Evolutionary conservation across 1,284 basidiomycete species (phyloP), one percentile per base, ranked within the genome.

Genomic region (Rhodotorula sp.): DNA sequence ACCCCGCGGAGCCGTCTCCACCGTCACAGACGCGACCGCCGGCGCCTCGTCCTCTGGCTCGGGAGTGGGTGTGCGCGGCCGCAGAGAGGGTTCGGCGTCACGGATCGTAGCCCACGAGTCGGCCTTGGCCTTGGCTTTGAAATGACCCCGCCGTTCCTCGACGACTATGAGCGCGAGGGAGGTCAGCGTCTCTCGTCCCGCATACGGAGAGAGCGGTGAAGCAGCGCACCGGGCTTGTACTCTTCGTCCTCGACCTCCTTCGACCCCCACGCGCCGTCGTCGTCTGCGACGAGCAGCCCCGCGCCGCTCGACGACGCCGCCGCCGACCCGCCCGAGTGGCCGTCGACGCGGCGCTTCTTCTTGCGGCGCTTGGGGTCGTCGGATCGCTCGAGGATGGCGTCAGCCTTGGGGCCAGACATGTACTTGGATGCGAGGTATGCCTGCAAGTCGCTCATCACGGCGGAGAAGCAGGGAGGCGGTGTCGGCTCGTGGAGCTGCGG

Each of bases 401-500:
- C 96, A 7, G 95, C 94, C 81, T 97, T 99, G 0, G 92, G 89
- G 0, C 96, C 96, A 12, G 94, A 91, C 92, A 98, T 97, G 83
- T 99, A 99, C 65, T 84, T 84, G 44, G 82, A 76, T 2, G 85
- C 85, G 19, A 86, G 79, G 77, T 85, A 86, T 15, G 84, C 81
- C 78, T 85, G 83, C 44, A 86, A 80, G 71, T 83, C 81, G 50
- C 79, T 75, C 82, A 83, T 72, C 17, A 36, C 48, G 44, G 29
- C 37, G n/a, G 10, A 8, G 29, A 34, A 22, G 61, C 32, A n/a
- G 39, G 0, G n/a, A 10, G 56, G n/a, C n/a, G 27, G 29, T 59
- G 48, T 2, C 1, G 41, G 9, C 1, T 5, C 17, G 59, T 21
- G 15, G 1, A 4, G 9, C 5, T 17, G 46, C 19, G 48, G 27